Percentiles rank a stretch among this genome's conserved stretches.
phyloP scores from a whole-genome alignment of 768 basidiomycete species.

The Hygrocybe punicea region DNA sequence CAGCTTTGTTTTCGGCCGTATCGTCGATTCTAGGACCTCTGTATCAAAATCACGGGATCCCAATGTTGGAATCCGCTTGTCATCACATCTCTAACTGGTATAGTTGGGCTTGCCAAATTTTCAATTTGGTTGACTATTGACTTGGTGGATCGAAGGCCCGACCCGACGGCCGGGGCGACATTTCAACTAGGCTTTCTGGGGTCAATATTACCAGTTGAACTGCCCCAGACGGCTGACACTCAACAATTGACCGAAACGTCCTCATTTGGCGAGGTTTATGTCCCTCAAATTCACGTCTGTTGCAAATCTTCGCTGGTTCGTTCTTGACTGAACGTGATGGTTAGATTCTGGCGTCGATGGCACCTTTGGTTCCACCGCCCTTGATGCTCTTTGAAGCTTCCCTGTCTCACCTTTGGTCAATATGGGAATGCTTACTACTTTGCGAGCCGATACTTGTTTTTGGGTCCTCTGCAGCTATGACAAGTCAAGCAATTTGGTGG shows the following conservation, averaged over 20 bases:
- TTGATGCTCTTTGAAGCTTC: constrained; percentile 61
- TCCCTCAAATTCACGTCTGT: constrained; percentile 51
- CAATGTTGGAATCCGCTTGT: constrained; percentile 84
- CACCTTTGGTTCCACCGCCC: constrained; percentile 56
- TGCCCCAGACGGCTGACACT: constrained; percentile 66
- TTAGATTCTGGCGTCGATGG: constrained; percentile 67
- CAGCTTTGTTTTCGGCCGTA: constrained; percentile 75
- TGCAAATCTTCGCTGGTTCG: not conserved
- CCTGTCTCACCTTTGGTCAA: constrained; percentile 68
- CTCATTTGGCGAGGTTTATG: constrained; percentile 49
- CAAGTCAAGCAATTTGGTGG: constrained; percentile 91
- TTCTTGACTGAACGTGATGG: not conserved
- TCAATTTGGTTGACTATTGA: constrained; percentile 12
- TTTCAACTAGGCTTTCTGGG: constrained; percentile 85
- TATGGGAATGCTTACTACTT: constrained; percentile 92
- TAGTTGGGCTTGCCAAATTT: constrained; percentile 23
- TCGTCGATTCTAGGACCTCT: constrained; percentile 67
- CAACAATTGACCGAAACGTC: constrained; percentile 65
- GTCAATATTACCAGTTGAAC: constrained; percentile 63
- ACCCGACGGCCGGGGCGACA: constrained; percentile 61
- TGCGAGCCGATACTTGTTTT: constrained; percentile 89
- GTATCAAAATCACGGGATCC: constrained; percentile 66
- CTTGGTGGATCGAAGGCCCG: constrained; percentile 66
- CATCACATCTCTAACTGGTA: constrained; percentile 85
- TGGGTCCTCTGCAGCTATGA: constrained; percentile 71